phyloP scores from a whole-genome alignment of 257 asterid species.

The Solanum peruvianum region DNA sequence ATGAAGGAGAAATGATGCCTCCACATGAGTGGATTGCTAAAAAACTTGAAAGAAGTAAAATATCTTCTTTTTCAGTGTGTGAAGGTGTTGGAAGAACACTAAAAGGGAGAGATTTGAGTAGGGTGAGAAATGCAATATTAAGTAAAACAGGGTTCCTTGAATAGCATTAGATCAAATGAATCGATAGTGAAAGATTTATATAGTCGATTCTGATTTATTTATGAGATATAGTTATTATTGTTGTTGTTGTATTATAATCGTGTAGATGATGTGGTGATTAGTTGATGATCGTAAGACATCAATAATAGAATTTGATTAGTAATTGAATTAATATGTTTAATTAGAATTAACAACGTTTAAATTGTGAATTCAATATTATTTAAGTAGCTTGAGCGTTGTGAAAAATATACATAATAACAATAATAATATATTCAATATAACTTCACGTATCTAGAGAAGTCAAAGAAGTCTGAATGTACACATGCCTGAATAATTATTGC shows the following conservation, averaged over 20 bases:
- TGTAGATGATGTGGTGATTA: neutral
- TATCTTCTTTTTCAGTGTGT: conserved; percentile 42
- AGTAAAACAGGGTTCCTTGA: conserved; percentile 68
- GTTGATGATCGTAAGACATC: neutral
- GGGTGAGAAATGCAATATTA: conserved; percentile 49
- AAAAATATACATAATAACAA: too few relatives aligned
- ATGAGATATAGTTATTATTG: neutral
- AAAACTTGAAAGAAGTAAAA: conserved; percentile 20
- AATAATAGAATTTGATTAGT: neutral
- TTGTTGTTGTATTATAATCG: neutral
- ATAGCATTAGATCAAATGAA: neutral
- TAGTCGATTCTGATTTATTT: neutral
- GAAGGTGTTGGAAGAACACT: conserved; percentile 70
- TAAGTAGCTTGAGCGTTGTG: neutral
- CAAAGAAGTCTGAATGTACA: neutral
- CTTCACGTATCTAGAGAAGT: too few relatives aligned
- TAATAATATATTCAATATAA: too few relatives aligned
- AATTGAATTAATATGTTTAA: neutral
- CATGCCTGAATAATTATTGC: fast-evolving
- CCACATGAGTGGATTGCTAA: conserved; percentile 56
- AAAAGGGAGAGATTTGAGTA: conserved; percentile 56
- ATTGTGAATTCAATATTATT: neutral
- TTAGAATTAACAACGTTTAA: neutral
- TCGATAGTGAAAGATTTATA: neutral
- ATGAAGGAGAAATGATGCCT: conserved; percentile 19